phyloP scores from a whole-genome alignment of 1,284 basidiomycete genomes.

The Trametes pubescens region DNA sequence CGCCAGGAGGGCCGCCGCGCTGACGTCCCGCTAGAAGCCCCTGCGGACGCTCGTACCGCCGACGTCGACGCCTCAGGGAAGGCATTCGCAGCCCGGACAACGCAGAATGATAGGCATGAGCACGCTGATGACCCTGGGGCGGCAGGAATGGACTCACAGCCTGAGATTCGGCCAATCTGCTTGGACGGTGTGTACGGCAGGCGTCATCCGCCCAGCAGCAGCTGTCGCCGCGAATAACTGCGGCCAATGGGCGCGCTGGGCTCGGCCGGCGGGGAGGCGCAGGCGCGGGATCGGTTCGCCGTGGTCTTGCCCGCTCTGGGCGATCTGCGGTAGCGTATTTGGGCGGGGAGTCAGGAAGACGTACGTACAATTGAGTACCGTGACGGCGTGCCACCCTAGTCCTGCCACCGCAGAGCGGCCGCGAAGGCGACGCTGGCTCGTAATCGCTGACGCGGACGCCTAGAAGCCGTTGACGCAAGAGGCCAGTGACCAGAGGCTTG shows the following conservation, averaged over 20 bases:
- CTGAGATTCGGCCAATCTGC: background rate
- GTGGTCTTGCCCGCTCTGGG: background rate
- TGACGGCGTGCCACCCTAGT: background rate
- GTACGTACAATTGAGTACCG: slow-evolving; percentile 2
- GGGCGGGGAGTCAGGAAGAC: background rate
- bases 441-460: background rate
- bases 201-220: too few relatives aligned
- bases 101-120: slow-evolving; percentile 19
- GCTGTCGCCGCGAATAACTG: background rate
- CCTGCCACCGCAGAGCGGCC: background rate
- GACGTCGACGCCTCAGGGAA: background rate
- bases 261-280: background rate
- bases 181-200: background rate
- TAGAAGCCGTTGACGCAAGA: background rate
- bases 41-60: slow-evolving; percentile 1
- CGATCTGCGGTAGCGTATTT: background rate
- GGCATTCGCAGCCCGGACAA: background rate
- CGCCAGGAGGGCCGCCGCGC: background rate
- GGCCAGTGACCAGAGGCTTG: background rate
- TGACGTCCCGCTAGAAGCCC: slow-evolving; percentile 11
- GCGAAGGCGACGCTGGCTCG: background rate
- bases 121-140: slow-evolving; percentile 18
- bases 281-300: background rate
- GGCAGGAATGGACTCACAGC: slow-evolving; percentile 12
- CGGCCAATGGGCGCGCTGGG: background rate